Evolutionary conservation across 768 basidiomycete genomes (phyloP), one percentile per base, ranked within the genome.

Genomic region (Suillus weaverae): DNA sequence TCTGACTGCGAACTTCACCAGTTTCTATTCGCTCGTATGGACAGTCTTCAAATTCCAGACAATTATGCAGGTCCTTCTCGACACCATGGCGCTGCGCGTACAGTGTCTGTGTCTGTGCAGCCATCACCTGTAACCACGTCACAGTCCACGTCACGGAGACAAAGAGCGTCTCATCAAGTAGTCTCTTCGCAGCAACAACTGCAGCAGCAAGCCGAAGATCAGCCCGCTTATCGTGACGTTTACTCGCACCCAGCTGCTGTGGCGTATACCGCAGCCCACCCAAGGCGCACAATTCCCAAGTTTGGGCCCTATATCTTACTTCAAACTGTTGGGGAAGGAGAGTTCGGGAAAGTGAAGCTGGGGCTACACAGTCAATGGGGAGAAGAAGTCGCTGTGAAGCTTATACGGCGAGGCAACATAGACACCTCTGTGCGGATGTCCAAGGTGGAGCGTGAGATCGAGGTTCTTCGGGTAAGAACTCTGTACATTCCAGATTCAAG

Each of bases 261-360:
- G 16, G 90, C 90, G n/a, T 95, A 90, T 73, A 86, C 87, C 5
- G 84, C 89, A 0, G 89, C 91, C 0, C 93, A 95, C 70, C 92
- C 93, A 8, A 83, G 90, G 62, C 85, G 94, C n/a, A 87, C 88
- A 32, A 94, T 95, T 48, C 94, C 94, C 62, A 91, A 90, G 77
- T 99, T 99, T 70, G 97, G 97, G 0, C 95, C 96, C 0, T 99
- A 99, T 77, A 82, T 99, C 11, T 84, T 99, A 44, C 82, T 99
- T 20, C 96, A 99, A 76, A 99, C 97, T 0, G 84, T 99, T 22
- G 97, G 97, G 53, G 97, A 99, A 79, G 97, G 97, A 69, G 97
- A 99, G 81, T 98, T 98, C 73, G 96, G 95, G 54, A 99, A 99
- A 76, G 96, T 99, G 80, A 99, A 98, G 76, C 87, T 99, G n/a